These are phyloP conservation scores for Allium fistulosum DNA, from an alignment of 106 monocot species.

Conservation along the genomic window DNA sequence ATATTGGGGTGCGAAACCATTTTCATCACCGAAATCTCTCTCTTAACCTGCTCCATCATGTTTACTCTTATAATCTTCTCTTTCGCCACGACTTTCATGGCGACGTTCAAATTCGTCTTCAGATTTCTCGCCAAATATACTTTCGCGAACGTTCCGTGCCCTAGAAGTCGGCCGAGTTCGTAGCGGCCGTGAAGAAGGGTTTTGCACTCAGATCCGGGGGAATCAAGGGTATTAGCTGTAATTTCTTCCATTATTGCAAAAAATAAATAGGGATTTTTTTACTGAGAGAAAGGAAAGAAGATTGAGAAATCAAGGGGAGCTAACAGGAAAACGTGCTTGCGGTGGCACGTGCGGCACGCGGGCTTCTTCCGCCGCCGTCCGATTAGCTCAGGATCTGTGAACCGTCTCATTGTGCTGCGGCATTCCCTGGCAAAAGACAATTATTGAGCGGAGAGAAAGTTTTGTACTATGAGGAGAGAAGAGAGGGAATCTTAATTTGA, in stretches of 20 bases:
- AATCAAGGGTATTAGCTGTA: background rate
- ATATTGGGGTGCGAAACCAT: conserved; percentile 65
- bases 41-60: conserved; percentile 65
- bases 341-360: conserved; percentile 38
- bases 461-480: background rate
- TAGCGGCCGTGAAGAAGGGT: conserved; percentile 47
- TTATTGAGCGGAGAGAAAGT: background rate
- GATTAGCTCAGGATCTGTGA: conserved; percentile 11
- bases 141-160: conserved; percentile 64
- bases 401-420: conserved; percentile 13
- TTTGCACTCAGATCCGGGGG: background rate
- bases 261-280: background rate
- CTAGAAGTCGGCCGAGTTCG: conserved; percentile 63
- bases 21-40: conserved; percentile 73
- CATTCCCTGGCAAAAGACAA: conserved; percentile 9
- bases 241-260: conserved; percentile 28
- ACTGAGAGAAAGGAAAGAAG: background rate
- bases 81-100: conserved; percentile 65
- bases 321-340: conserved; percentile 25
- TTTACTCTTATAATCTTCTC: conserved; percentile 48
- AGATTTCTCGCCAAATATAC: conserved; percentile 50
- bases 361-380: conserved; percentile 19
- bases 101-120: conserved; percentile 18
- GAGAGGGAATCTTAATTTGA: background rate
- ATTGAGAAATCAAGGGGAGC: background rate